phyloP scores from a whole-genome alignment of 1,284 basidiomycete species.

The Apiotrichum domesticum region DNA sequence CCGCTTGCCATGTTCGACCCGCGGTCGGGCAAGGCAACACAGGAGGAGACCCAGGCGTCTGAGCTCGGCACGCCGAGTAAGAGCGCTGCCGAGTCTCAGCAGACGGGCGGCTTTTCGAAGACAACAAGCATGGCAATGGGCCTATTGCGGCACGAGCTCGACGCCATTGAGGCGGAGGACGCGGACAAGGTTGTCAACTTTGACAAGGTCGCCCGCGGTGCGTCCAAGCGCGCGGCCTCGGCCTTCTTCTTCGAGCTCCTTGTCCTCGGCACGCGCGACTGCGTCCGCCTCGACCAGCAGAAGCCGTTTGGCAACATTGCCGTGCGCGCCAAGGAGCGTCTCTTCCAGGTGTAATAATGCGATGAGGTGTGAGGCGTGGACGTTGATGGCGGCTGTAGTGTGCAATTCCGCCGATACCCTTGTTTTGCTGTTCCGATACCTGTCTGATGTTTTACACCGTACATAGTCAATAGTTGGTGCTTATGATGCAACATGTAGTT shows the following conservation, averaged over 20 bases:
- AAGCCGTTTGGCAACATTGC: conserved; percentile 79
- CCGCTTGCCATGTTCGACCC: conserved; percentile 78
- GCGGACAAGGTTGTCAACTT: conserved; percentile 60
- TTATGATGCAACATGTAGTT: background rate
- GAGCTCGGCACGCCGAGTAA: conserved; percentile 4
- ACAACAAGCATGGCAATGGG: conserved; percentile 84
- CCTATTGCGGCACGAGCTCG: conserved; percentile 72
- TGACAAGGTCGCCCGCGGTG: conserved; percentile 51
- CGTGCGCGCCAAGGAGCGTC: conserved; percentile 69
- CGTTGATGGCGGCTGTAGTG: background rate
- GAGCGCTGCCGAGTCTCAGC: background rate
- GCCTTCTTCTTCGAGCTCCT: conserved; percentile 98
- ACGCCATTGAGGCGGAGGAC: conserved; percentile 40
- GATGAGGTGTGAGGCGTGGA: background rate
- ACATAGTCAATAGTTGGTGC: background rate
- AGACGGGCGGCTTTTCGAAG: conserved; percentile 64
- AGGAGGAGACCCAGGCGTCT: background rate
- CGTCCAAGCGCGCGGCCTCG: conserved; percentile 81
- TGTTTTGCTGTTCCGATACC: background rate
- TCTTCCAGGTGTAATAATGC: conserved; percentile 43
- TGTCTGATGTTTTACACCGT: background rate
- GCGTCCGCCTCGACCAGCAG: conserved; percentile 69
- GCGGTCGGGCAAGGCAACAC: conserved; percentile 34
- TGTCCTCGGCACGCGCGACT: conserved; percentile 86
- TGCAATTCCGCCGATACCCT: background rate